Evolutionary conservation across 345 rosid genomes (phyloP), one percentile per base, ranked within the genome.

Genomic region (Eucalyptus curtisii): DNA sequence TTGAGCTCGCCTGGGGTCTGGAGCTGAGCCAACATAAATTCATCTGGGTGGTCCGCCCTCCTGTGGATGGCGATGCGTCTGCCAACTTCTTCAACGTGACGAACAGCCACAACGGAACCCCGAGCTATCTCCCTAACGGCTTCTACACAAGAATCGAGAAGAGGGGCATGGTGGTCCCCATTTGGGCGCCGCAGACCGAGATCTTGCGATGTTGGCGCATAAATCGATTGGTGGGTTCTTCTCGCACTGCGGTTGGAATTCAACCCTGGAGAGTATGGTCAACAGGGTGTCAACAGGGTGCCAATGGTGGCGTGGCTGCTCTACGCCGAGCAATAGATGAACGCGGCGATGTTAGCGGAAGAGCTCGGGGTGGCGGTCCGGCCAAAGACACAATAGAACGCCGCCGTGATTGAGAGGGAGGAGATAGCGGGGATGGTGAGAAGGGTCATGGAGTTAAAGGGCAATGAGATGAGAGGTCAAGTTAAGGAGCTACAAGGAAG

Each of bases 191-290:
- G 27, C 98, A 96, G 64, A 81, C 85, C 4, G 94, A 95, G 31
- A 93, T 94, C 24, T 68, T n/a, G n/a, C n/a, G n/a, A n/a, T n/a
- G n/a, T n/a, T 97, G 66, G 86, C 86, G 48, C 98, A 96, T 22
- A 86, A 87, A 40, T 91, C 98, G 3, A 90, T 93, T 8, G 99
- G 98, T 19, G 98, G 95, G 30, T 97, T 93, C 89, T 71, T 95
- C 25, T 91, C 97, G 3, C 98, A 96, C 52, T 93, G 95, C 16
- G 98, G 99, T 3, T 96, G 99, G 99, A 97, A 94, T 87, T 97
- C 97, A 3, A 88, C 90, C 20, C 33, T 95, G 10, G 97, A 97
- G 92, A 91, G 97, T 61, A 91, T 94, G 5, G 49, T 76, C 2
- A 91, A 93, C 13, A n/a, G n/a, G n/a, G n/a, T n/a, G n/a, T n/a